phyloP scores from a whole-genome alignment of 176 grass and related monocot genomes.

The Cymbopogon citratus region DNA sequence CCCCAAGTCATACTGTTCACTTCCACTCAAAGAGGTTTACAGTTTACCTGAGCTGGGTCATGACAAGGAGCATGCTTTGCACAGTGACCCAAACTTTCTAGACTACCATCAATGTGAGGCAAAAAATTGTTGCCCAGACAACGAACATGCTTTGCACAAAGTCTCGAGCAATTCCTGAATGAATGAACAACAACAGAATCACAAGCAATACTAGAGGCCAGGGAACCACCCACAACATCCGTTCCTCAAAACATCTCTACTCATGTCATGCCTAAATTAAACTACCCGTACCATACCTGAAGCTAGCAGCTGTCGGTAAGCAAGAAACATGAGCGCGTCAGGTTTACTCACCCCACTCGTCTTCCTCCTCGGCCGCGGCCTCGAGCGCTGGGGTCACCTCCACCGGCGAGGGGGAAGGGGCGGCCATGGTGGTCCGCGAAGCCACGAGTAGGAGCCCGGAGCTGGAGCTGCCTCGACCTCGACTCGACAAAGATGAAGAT shows the following conservation, averaged over 20 bases:
- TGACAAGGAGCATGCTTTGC: too few relatives aligned
- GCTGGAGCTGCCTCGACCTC: background rate
- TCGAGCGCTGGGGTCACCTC: background rate
- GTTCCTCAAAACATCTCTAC: background rate
- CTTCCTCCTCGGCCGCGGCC: background rate
- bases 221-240: background rate
- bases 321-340: too few relatives aligned
- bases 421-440: background rate
- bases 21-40: too few relatives aligned
- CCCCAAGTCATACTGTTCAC: too few relatives aligned
- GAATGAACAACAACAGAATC: background rate
- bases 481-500: background rate
- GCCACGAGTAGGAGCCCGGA: background rate
- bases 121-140: background rate
- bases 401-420: background rate
- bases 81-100: background rate
- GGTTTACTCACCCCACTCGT: slow-evolving; percentile 28
- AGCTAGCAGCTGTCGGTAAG: background rate
- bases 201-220: background rate
- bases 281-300: background rate
- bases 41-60: too few relatives aligned
- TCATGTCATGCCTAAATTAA: background rate
- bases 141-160: background rate
- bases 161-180: background rate
- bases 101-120: background rate